Conservation (phyloP, 805 yeast genomes). For the Cyberlindnera euphorbiiphila region DNA sequence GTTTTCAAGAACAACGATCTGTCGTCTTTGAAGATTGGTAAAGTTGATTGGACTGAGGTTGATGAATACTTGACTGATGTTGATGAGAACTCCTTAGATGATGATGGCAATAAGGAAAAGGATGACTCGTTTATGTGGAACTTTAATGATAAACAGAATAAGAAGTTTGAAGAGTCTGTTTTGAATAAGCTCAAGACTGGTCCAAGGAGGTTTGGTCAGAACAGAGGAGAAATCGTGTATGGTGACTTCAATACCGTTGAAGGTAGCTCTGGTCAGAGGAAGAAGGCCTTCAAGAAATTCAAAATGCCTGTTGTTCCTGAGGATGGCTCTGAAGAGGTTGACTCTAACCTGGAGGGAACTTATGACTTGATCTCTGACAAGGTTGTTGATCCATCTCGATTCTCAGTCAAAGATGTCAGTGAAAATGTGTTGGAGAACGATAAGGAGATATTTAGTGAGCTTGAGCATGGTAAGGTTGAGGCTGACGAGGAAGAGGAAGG, state of each 20-base stretch:
- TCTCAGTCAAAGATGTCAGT: conserved; percentile 8
- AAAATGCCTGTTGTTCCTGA: conserved; percentile 11
- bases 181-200: conserved; percentile 19
- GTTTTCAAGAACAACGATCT: conserved; percentile 77
- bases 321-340: conserved; percentile 11
- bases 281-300: conserved; percentile 23
- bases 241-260: conserved; percentile 19
- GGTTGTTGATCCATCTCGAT: conserved; percentile 18
- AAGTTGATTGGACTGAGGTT: conserved; percentile 68
- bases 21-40: conserved; percentile 42
- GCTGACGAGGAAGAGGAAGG: conserved; percentile 29
- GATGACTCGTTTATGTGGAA: conserved; percentile 24
- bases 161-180: conserved; percentile 23
- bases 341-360: conserved; percentile 21
- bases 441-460: conserved; percentile 23
- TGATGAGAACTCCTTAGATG: conserved; percentile 20
- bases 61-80: conserved; percentile 35
- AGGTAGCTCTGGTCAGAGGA: conserved; percentile 19
- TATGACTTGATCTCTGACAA: conserved; percentile 26
- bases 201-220: conserved; percentile 21
- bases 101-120: conserved; percentile 5
- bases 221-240: conserved; percentile 19
- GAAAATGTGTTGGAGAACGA: conserved; percentile 19
- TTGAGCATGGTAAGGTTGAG: conserved; percentile 24
- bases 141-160: conserved; percentile 17